Conservation (phyloP, 2,329 filamentous ascomycete species). For the Colletotrichum lini region DNA sequence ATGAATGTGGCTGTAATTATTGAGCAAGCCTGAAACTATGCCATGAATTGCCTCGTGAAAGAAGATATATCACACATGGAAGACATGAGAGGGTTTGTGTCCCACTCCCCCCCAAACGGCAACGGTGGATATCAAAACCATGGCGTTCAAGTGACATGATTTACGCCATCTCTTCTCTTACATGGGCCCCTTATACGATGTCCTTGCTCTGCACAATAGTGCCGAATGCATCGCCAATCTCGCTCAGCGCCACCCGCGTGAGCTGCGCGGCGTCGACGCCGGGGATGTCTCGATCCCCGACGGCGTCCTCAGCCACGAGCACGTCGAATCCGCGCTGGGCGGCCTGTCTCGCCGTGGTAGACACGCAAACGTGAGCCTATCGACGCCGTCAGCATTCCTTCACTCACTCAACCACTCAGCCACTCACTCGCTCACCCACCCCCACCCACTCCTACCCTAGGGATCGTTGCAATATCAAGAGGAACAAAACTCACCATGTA, state of each 20-base stretch:
- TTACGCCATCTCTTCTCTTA: too few relatives aligned
- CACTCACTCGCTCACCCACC: too few relatives aligned
- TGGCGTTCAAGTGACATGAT: too few relatives aligned
- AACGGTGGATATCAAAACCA: too few relatives aligned
- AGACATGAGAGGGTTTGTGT: too few relatives aligned
- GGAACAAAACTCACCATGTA: conserved; percentile 64
- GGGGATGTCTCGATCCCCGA: conserved; percentile 78
- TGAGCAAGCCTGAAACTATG: neutral
- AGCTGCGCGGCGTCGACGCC: conserved; percentile 70
- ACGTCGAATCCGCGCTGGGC: conserved; percentile 75
- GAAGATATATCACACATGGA: too few relatives aligned
- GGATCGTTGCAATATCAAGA: too few relatives aligned
- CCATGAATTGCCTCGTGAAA: too few relatives aligned
- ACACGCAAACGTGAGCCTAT: conserved; percentile 78
- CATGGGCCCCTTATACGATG: conserved; percentile 36
- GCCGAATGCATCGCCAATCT: conserved; percentile 75
- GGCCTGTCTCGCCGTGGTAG: conserved; percentile 73
- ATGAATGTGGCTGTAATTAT: neutral
- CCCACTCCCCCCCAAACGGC: too few relatives aligned
- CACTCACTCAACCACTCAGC: conserved; percentile 46
- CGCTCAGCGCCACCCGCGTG: conserved; percentile 64
- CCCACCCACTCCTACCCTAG: too few relatives aligned
- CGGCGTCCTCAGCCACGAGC: conserved; percentile 71
- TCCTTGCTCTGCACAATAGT: conserved; percentile 65
- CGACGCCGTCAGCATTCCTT: neutral